Evolutionary conservation across 2,329 filamentous ascomycete genomes (phyloP).

Genomic region (Raffaelea albimanens): DNA sequence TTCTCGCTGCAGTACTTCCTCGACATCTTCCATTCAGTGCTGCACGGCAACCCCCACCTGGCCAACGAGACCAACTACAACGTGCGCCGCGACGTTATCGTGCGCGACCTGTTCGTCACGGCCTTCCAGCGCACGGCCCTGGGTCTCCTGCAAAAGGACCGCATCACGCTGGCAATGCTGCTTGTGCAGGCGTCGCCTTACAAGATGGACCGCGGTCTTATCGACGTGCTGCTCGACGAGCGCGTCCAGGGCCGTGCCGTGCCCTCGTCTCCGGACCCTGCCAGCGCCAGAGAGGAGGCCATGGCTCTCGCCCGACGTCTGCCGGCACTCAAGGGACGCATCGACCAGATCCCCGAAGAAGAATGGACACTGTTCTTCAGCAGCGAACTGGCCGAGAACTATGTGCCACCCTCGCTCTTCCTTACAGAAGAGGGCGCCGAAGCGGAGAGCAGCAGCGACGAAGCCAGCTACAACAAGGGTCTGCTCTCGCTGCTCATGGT

Average conservation of each 20-base stretch:
- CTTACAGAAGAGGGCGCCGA: slow-evolving; percentile 40
- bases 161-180: slow-evolving; percentile 88
- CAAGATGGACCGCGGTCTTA: slow-evolving; percentile 82
- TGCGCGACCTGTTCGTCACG: slow-evolving; percentile 83
- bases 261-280: slow-evolving; percentile 38
- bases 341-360: slow-evolving; percentile 51
- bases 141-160: slow-evolving; percentile 85
- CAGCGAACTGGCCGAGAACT: slow-evolving; percentile 80
- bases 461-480: slow-evolving; percentile 54
- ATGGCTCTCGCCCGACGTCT: slow-evolving; percentile 61
- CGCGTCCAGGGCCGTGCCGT: slow-evolving; percentile 68
- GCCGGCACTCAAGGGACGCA: slow-evolving; percentile 60
- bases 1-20: slow-evolving; percentile 98
- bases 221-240: slow-evolving; percentile 78
- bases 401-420: slow-evolving; percentile 69
- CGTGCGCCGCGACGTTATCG: slow-evolving; percentile 75
- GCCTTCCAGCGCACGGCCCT: slow-evolving; percentile 91
- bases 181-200: slow-evolving; percentile 94
- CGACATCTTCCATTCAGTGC: slow-evolving; percentile 90
- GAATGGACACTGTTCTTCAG: slow-evolving; percentile 76
- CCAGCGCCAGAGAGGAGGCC: slow-evolving; percentile 47
- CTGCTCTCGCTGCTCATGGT: slow-evolving; percentile 79
- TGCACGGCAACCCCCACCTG: slow-evolving; percentile 69
- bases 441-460: background rate
- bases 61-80: slow-evolving; percentile 65